Evolutionary conservation across 257 asterid species (phyloP).

Genomic region (Scutellaria barbata): DNA sequence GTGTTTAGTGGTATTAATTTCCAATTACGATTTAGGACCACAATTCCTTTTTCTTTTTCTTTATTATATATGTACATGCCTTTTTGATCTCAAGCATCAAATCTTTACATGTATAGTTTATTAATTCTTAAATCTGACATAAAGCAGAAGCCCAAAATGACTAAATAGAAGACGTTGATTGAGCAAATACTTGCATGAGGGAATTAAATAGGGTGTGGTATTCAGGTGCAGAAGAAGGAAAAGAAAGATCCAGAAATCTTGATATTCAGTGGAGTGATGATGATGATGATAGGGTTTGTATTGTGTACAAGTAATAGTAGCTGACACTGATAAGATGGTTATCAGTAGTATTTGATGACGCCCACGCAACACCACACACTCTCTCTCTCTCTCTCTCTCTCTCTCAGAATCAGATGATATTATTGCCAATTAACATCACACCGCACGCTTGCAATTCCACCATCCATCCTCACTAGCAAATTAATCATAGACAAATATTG

Average conservation of each 20-base stretch:
- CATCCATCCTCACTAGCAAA: too few relatives aligned
- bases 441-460: constrained; percentile 20
- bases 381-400: neutral
- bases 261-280: constrained; percentile 53
- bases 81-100: constrained; percentile 29
- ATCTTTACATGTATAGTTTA: neutral
- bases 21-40: constrained; percentile 40
- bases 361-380: constrained; percentile 63
- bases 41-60: constrained; percentile 27
- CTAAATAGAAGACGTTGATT: too few relatives aligned
- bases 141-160: neutral
- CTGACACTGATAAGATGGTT: constrained; percentile 69
- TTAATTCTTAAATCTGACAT: constrained; percentile 11
- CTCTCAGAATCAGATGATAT: constrained; percentile 37
- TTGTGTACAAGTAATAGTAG: constrained; percentile 37
- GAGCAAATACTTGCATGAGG: too few relatives aligned
- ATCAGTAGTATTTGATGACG: constrained; percentile 50
- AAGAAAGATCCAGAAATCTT: constrained; percentile 59
- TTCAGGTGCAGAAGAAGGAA: constrained; percentile 53
- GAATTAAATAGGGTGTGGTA: constrained; percentile 34
- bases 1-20: constrained; percentile 59
- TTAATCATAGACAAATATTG: too few relatives aligned
- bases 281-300: constrained; percentile 6
- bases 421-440: constrained; percentile 15
- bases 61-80: constrained; percentile 36